Base-by-base conservation (phyloP, 768 basidiomycete genomes). In the Leccinum disarticulatum region DNA sequence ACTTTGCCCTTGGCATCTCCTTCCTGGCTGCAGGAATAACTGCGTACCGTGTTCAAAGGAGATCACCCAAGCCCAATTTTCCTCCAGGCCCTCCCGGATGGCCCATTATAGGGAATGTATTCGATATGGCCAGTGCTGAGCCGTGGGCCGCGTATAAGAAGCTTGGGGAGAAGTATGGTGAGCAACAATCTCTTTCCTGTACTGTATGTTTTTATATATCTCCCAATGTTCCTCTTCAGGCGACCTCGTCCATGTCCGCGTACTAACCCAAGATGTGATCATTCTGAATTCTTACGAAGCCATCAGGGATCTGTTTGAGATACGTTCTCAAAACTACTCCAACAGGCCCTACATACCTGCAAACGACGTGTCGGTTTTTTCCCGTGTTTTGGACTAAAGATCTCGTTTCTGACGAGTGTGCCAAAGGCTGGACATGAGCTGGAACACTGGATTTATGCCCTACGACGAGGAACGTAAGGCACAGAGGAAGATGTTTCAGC, bases 201-300 rank as follows among this genome's bases (percentile, higher is more conserved):
- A 6, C 31, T 25, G 25, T 25, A 25, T 25, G 2, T 25, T 25
- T 25, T n/a, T n/a, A n/a, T n/a, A n/a, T n/a, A n/a, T n/a, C n/a
- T n/a, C n/a, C n/a, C n/a, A n/a, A n/a, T n/a, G n/a, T 25, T 25
- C 31, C 8, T 14, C 9, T 19, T 22, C 25, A 61, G 60, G 60
- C 22, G 60, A 61, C 46, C 30, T 61, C 2, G 22, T 58, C 28
- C 53, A 59, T 46, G 36, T 61, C 52, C 57, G 60, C 11, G 47
- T 60, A 9, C 19, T 61, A 15, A 60, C 60, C 4, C 61, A 61
- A 52, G 58, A 61, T 31, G 3, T 55, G 19, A 61, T 60, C 17
- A 30, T 60, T 13, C 19, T 61, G 58, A 60, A 60, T 47, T 61
- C 61, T 14, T 36, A 60, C 14, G 61, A 60, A 54, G 54, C 22